A percentile compares a stretch with the other conserved stretches of the same genome.
Conservation (phyloP, 108 stramenopile species). For the Nannochloropsis salina region DNA sequence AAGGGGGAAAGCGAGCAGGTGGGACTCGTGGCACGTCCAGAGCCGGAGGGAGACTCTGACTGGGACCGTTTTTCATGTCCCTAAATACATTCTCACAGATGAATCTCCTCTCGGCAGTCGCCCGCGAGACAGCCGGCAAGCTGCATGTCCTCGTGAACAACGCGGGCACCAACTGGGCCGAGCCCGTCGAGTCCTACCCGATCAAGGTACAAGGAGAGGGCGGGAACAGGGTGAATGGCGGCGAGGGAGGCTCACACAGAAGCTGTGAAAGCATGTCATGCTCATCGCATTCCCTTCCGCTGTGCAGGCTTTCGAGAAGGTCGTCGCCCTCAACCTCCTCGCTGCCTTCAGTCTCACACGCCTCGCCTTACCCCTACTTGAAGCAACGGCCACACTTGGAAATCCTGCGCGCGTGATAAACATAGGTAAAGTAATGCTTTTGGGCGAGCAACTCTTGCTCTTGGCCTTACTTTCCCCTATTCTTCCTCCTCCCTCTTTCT, state of each 20-base stretch:
- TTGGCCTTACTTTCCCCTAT: neutral
- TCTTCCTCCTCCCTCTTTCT: neutral
- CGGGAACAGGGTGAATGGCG: neutral
- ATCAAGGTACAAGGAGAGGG: neutral
- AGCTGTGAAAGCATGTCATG: neutral
- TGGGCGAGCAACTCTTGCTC: neutral
- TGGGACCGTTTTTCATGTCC: neutral
- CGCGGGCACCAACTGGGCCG: conserved; percentile 9
- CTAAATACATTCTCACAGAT: neutral
- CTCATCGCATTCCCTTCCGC: neutral
- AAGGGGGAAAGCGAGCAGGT: neutral
- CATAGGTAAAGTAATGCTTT: neutral
- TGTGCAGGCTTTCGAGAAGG: neutral
- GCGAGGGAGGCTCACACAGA: neutral
- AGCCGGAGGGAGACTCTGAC: neutral
- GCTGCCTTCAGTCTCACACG: neutral
- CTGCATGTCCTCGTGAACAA: neutral
- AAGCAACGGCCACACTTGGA: neutral
- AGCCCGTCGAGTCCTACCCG: neutral
- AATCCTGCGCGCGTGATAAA: neutral
- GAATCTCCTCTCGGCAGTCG: neutral
- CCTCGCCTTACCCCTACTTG: neutral
- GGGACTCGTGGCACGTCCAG: neutral
- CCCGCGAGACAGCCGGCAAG: neutral
- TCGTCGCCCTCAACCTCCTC: neutral